A percentile compares a stretch with the other conserved stretches of the same genome.
Evolutionary conservation across 352 stramenopile genomes (phyloP).

Genomic region (Halophytophthora polymorphica): DNA sequence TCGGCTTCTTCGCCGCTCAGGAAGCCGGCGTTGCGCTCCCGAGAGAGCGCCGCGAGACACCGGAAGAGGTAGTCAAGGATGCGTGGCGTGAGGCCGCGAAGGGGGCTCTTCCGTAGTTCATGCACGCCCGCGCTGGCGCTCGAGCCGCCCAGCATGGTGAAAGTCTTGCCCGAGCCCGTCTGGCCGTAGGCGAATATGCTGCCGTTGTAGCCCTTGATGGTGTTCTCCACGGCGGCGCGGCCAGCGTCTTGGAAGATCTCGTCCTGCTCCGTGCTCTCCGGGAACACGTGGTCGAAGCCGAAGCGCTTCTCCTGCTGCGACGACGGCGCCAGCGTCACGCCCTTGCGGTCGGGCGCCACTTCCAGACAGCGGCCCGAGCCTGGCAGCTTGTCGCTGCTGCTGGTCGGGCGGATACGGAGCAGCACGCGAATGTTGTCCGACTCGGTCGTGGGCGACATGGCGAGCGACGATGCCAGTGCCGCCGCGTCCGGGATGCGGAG

Average conservation of each 20-base stretch:
- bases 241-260: constrained; percentile 80
- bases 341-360: constrained; percentile 49
- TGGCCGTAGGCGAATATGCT: constrained; percentile 90
- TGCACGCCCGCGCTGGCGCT: constrained; percentile 27
- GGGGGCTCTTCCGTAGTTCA: constrained; percentile 42
- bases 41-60: constrained; percentile 39
- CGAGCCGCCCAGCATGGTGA: constrained; percentile 76
- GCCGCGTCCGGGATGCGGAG: background rate
- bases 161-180: constrained; percentile 87
- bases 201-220: constrained; percentile 84
- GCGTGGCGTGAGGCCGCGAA: constrained; percentile 76
- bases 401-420: constrained; percentile 54
- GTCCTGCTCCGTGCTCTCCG: constrained; percentile 62
- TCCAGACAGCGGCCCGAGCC: constrained; percentile 44
- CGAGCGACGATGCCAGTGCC: constrained; percentile 5
- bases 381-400: constrained; percentile 19
- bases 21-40: constrained; percentile 38
- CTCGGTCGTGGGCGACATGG: constrained; percentile 7
- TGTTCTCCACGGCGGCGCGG: constrained; percentile 74
- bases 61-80: constrained; percentile 85
- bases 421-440: constrained; percentile 74
- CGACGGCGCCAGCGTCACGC: constrained; percentile 53
- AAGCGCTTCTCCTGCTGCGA: constrained; percentile 80
- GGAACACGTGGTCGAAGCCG: constrained; percentile 83
- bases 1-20: constrained; percentile 26